phyloP scores from a whole-genome alignment of 164 flowering plant species.

The Amborella trichopoda region DNA sequence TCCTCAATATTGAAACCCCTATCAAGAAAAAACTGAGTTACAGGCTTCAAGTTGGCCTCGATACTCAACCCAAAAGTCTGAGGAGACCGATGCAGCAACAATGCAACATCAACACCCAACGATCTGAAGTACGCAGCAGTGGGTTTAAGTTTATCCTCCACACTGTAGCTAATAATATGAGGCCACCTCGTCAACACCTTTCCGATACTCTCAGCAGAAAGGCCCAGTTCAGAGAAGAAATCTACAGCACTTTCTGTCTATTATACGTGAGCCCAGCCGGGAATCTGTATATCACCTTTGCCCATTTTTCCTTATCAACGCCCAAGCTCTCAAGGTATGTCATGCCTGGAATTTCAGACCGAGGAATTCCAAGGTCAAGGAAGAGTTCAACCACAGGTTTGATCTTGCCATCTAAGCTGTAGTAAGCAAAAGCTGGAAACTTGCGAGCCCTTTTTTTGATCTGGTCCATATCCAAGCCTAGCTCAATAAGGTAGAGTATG shows the following conservation, averaged over 20 bases:
- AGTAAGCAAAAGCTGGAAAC: constrained; percentile 75
- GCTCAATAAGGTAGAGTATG: constrained; percentile 55
- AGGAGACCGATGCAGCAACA: constrained; percentile 50
- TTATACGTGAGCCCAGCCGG: constrained; percentile 72
- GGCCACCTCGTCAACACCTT: constrained; percentile 67
- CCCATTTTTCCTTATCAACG: constrained; percentile 51
- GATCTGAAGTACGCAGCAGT: constrained; percentile 64
- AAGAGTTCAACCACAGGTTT: constrained; percentile 78
- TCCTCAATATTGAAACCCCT: constrained; percentile 51
- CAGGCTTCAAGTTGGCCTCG: constrained; percentile 70
- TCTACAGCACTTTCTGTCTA: constrained; percentile 59
- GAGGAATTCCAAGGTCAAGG: constrained; percentile 62
- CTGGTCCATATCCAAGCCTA: constrained; percentile 63
- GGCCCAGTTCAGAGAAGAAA: constrained; percentile 46
- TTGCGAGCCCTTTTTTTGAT: constrained; percentile 52
- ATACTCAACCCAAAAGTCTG: constrained; percentile 81
- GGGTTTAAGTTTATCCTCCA: constrained; percentile 60
- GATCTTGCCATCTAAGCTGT: constrained; percentile 83
- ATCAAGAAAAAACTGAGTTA: constrained; percentile 32
- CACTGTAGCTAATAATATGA: constrained; percentile 55
- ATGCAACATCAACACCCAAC: constrained; percentile 47
- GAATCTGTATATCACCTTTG: constrained; percentile 52
- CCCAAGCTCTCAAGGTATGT: constrained; percentile 45
- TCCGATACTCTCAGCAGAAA: constrained; percentile 38
- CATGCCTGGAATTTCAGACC: constrained; percentile 51